phyloP scores from a whole-genome alignment of 1,139 yeast genomes.

The Yamadazyma conglobata region DNA sequence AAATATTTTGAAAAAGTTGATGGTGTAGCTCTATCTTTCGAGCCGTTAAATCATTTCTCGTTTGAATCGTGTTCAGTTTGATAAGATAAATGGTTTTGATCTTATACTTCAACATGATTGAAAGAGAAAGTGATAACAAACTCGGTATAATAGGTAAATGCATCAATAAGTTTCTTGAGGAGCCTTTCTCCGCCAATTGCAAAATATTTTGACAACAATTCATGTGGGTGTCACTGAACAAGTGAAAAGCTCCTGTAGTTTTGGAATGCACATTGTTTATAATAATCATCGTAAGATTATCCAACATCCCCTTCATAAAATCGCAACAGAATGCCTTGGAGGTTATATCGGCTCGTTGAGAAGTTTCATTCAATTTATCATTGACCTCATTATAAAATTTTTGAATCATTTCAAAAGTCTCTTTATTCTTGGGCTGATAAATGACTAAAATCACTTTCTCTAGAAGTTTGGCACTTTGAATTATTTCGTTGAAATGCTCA shows the following conservation, averaged over 20 bases:
- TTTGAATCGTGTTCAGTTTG: conserved; percentile 8
- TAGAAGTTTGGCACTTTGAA: conserved; percentile 4
- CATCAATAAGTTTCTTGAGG: conserved; percentile 1
- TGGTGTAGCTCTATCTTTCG: conserved; percentile 7
- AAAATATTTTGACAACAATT: conserved; percentile 2
- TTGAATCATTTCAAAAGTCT: conserved; percentile 1
- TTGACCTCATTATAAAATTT: background rate
- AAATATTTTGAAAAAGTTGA: conserved; percentile 9
- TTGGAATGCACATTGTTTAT: conserved; percentile 1
- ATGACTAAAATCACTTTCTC: conserved; percentile 9
- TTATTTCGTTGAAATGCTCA: conserved; percentile 3
- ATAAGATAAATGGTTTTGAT: conserved; percentile 12
- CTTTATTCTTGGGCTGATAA: conserved; percentile 11
- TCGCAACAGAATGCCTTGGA: too few species aligned
- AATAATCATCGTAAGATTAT: conserved; percentile 2
- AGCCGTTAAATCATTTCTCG: conserved; percentile 9
- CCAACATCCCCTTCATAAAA: background rate
- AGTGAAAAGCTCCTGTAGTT: background rate
- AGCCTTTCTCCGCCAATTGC: background rate
- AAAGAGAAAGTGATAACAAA: conserved; percentile 10
- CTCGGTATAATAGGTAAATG: conserved; percentile 14
- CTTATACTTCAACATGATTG: conserved; percentile 13
- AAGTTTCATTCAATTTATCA: background rate
- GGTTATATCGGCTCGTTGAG: background rate
- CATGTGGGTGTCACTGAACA: conserved; percentile 5